phyloP scores from a whole-genome alignment of 176 grass and related monocot genomes.

The Raddia guianensis region DNA sequence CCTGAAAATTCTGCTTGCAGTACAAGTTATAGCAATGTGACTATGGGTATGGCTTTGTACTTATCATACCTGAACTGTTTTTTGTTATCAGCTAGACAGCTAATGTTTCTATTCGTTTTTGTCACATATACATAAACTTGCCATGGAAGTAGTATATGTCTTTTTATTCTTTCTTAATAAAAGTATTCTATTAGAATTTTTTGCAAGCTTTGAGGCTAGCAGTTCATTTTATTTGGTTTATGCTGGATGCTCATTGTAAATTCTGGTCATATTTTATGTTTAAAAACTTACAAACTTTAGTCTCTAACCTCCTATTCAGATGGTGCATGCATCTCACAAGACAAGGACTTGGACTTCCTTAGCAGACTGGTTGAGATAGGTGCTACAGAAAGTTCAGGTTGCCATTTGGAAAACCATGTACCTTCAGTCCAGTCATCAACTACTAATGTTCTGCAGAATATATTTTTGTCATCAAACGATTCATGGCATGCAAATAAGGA shows the following conservation, averaged over 20 bases:
- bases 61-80: background rate
- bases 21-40: slow-evolving; percentile 38
- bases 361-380: slow-evolving; percentile 65
- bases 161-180: background rate
- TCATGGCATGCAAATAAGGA: slow-evolving; percentile 55
- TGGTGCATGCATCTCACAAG: slow-evolving; percentile 48
- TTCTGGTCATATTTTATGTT: background rate
- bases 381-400: slow-evolving; percentile 66
- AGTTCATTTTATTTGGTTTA: slow-evolving; percentile 29
- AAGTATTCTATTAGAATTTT: background rate
- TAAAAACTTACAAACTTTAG: slow-evolving; percentile 22
- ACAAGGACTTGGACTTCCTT: slow-evolving; percentile 67
- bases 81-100: background rate
- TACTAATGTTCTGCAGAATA: slow-evolving; percentile 53
- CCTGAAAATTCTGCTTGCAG: slow-evolving; percentile 38
- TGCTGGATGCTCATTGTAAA: background rate
- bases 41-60: slow-evolving; percentile 39
- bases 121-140: background rate
- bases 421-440: slow-evolving; percentile 33
- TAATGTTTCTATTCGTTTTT: background rate
- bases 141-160: background rate
- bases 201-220: background rate
- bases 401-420: slow-evolving; percentile 49
- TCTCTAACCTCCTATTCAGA: slow-evolving; percentile 46
- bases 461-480: slow-evolving; percentile 50